These are phyloP conservation scores for Ophiostoma sp. DNA, from an alignment of 2,329 filamentous ascomycete species.

Conservation along the genomic window DNA sequence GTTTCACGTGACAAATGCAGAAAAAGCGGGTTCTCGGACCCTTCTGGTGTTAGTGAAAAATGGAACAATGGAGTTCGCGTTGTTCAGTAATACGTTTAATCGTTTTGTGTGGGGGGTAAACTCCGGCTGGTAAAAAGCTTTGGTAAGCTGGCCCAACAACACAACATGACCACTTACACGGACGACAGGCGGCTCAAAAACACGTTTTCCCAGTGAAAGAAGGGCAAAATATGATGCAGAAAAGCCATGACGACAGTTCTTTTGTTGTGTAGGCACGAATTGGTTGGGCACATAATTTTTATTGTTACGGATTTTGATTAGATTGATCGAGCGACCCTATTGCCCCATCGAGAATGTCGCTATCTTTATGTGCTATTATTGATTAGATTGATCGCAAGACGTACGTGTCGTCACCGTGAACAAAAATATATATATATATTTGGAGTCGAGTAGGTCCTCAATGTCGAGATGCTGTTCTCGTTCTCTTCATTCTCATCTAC, in stretches of 20 bases:
- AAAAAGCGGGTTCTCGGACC: background rate
- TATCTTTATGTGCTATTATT: background rate
- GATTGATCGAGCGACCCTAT: background rate
- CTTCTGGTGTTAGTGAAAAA: background rate
- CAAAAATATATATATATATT: background rate
- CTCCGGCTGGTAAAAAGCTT: background rate
- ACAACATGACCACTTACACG: background rate
- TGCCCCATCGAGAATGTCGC: background rate
- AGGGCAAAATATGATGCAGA: background rate
- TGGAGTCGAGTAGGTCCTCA: background rate
- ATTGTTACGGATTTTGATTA: background rate
- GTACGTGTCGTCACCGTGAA: background rate
- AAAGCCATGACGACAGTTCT: background rate
- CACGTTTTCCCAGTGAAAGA: background rate
- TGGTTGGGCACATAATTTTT: background rate
- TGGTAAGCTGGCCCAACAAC: background rate
- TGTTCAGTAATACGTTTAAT: slow-evolving; percentile 13
- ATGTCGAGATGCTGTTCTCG: background rate
- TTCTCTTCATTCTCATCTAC: background rate
- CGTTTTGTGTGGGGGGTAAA: background rate
- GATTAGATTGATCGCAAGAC: background rate
- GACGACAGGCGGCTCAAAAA: background rate
- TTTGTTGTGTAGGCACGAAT: background rate
- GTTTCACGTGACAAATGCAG: background rate
- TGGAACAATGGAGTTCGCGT: background rate